Evolutionary conservation across 2,329 filamentous ascomycete genomes (phyloP).

Genomic region (Fusarium albidum): DNA sequence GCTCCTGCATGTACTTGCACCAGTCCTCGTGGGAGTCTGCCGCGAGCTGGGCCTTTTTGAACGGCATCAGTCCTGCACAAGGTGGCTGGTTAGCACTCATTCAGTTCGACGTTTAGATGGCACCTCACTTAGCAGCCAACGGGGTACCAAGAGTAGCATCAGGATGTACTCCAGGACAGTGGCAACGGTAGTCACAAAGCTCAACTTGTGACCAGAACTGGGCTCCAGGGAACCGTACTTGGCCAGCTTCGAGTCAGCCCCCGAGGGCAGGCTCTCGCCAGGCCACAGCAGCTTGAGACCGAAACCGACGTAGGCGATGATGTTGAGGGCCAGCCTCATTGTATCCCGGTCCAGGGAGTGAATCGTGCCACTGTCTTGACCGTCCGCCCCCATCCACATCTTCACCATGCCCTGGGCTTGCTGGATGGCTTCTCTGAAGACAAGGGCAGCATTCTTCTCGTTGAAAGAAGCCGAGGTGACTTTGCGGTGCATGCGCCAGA

Average conservation of each 20-base stretch:
- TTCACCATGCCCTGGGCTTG: conserved; percentile 70
- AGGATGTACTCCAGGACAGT: conserved; percentile 70
- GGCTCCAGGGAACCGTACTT: conserved; percentile 59
- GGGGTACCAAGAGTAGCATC: conserved; percentile 66
- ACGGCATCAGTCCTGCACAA: conserved; percentile 53
- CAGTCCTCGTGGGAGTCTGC: conserved; percentile 68
- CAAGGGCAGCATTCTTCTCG: conserved; percentile 75
- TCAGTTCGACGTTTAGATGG: not conserved
- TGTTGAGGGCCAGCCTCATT: conserved; percentile 67
- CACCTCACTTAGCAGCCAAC: conserved; percentile 60
- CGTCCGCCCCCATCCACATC: conserved; percentile 58
- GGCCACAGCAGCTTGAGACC: conserved; percentile 69
- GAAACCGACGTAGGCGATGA: conserved; percentile 75
- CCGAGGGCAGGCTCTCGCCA: conserved; percentile 60
- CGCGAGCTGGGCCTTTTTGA: conserved; percentile 60
- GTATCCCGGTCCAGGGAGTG: conserved; percentile 68
- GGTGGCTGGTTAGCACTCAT: conserved; percentile 9
- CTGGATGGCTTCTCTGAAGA: conserved; percentile 67
- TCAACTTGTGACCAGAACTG: conserved; percentile 66
- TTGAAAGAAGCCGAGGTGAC: conserved; percentile 76
- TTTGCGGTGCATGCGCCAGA: conserved; percentile 79
- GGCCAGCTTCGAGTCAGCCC: conserved; percentile 53
- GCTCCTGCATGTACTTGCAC: conserved; percentile 73
- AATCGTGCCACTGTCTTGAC: conserved; percentile 52
- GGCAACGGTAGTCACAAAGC: conserved; percentile 70